Base-by-base conservation (phyloP, 2,329 filamentous ascomycete genomes). In the Sphaerulina populicola region DNA sequence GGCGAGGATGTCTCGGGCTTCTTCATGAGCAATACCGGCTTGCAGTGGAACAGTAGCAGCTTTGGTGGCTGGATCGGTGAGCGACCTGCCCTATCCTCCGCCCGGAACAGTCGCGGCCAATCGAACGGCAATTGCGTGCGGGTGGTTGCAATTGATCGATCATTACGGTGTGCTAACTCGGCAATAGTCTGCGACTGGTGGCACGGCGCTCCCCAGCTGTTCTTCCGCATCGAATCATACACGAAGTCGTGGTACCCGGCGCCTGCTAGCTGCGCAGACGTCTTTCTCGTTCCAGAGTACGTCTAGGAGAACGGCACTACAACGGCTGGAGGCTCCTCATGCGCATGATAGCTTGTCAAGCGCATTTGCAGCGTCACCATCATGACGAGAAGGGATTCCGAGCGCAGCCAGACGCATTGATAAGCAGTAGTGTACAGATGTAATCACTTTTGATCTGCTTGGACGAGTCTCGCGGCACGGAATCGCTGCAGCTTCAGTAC, bases 181-280 rank as follows among this genome's bases (percentile, higher is more conserved):
- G 9, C 14, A 35, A 31, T 35, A 58, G 62, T 64, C 6, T 66
- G 64, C 51, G 57, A 64, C 36, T 67, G 64, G 64, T 65, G 60
- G 59, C 64, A 66, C 51, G 61, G 59, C n/a, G 56, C 54, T 1
- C 62, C 64, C 6, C 65, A 68, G 57, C 60, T 68, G 2, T 68
- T 68, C 57, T 58, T 61, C 47, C 59, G 61, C 36, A 54, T 60
- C 39, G 49, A 41, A 11, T 62, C 53, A 52, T 60, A 61, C 48
- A 47, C 59, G 29, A 47, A 14, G 21, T 33, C 15, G 29, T 38
- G 36, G 11, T 43, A 46, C 11, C 52, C 57, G 31, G 51, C 57
- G 15, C 64, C 64, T 4, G 44, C 39, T 39, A 66, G 60, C 50
- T 67, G 65, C 50, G 65, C 64, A 2, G 63, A 66, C 44, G 56